phyloP scores from a whole-genome alignment of 2,329 filamentous ascomycete genomes.

The Botrytis sinoallii region DNA sequence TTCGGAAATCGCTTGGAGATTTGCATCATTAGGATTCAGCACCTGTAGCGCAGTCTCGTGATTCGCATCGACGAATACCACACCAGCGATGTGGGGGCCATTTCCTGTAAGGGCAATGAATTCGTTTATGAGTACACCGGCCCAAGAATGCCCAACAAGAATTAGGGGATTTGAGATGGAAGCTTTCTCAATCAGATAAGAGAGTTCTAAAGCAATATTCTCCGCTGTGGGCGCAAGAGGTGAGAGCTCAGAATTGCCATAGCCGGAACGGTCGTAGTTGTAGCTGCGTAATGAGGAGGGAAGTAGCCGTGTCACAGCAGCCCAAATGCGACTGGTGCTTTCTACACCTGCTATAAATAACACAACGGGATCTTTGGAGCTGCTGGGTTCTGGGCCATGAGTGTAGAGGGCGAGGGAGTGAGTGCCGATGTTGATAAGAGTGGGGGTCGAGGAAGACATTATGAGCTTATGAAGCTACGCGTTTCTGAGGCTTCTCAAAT shows the following conservation, averaged over 20 bases:
- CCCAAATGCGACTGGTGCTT: slow-evolving; percentile 20
- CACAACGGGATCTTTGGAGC: neutral
- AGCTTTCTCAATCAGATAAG: slow-evolving; percentile 21
- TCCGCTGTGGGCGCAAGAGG: slow-evolving; percentile 23
- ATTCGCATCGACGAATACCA: slow-evolving; percentile 29
- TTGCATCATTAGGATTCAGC: slow-evolving; percentile 18
- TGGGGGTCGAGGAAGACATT: neutral
- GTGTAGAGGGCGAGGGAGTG: slow-evolving; percentile 27
- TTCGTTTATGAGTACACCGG: slow-evolving; percentile 21
- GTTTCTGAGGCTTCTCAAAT: neutral
- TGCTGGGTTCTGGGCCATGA: slow-evolving; percentile 18
- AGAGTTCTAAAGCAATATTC: slow-evolving; percentile 28
- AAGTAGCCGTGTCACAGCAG: slow-evolving; percentile 22
- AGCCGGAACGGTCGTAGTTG: slow-evolving; percentile 28
- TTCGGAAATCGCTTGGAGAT: slow-evolving; percentile 10
- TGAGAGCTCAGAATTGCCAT: slow-evolving; percentile 20
- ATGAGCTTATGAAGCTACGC: neutral
- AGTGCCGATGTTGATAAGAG: slow-evolving; percentile 25
- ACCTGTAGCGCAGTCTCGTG: slow-evolving; percentile 26
- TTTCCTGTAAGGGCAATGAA: slow-evolving; percentile 21
- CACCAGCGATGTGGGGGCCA: slow-evolving; percentile 21
- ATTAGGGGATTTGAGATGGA: slow-evolving; percentile 22
- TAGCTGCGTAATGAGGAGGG: slow-evolving; percentile 21
- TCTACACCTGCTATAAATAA: neutral
- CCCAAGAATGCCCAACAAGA: slow-evolving; percentile 28